Base-by-base conservation (phyloP, 306 rosid species). In the Prunus mongolica region DNA sequence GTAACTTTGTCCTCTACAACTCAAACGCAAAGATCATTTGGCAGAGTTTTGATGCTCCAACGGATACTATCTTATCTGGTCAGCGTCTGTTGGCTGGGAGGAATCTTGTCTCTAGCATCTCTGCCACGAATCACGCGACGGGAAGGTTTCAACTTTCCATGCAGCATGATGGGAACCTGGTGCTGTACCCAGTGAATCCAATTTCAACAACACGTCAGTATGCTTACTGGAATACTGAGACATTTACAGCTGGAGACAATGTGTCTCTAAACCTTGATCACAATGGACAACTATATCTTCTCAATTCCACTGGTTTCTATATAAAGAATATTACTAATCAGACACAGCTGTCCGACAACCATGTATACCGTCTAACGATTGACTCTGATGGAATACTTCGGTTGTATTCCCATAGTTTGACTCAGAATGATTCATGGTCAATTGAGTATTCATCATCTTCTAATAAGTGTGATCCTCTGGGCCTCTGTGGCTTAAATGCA, bases 1-100 rank as follows among this genome's bases (percentile, higher is more conserved):
- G 84, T 13, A 80, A 85, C 60, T 80, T 85, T 3, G 82, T 79
- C 15, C 70, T 85, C 67, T 61, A 63, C 63, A 47, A 65, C 38
- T 50, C 54, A 4, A 1, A 11, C 7, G 51, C 58, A 30, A 10
- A 28, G 7, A 58, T 71, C 69, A 55, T 75, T 6, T 79, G 75
- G 78, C 75, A 74, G 71, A 79, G 47, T 55, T 79, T 75, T 19
- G 86, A 70, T 47, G 1, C 25, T 75, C 83, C 86, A 14, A 78
- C 79, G 1, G 79, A 82, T 73, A 82, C 76, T 16, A 67, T 82
- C 12, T 60, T 80, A 46, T 65, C 69, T 0, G 64, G 67, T 3
- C 83, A 74, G 22, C 55, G 24, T 15, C 79, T 79, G 3, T 0
- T 12, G 1, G 47, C 44, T 5, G 46, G 67, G 18, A 56, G 45